Evolutionary conservation across 805 yeast species (phyloP).

Genomic region (Saccharomycopsis microspora): DNA sequence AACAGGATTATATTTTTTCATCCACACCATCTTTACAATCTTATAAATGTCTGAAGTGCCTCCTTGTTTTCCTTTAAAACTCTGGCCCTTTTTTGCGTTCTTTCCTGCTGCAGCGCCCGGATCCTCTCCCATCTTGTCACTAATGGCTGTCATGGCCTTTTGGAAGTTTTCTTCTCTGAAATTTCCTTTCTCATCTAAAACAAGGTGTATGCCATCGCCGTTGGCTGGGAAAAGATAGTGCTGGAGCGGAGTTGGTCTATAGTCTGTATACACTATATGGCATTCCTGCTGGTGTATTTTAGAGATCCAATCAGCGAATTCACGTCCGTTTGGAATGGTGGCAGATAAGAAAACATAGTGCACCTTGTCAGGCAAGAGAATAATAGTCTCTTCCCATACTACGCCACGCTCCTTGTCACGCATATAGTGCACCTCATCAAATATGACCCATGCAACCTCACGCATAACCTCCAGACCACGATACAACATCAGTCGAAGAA

Average conservation of each 20-base stretch:
- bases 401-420: constrained; percentile 97
- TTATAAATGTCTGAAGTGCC: constrained; percentile 81
- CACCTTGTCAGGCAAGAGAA: constrained; percentile 89
- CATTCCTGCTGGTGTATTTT: constrained; percentile 93
- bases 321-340: constrained; percentile 96
- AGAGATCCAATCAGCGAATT: constrained; percentile 98
- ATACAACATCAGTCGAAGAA: constrained; percentile 90
- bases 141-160: constrained; percentile 92
- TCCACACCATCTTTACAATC: constrained; percentile 96
- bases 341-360: constrained; percentile 91
- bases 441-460: constrained; percentile 97
- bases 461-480: constrained; percentile 97
- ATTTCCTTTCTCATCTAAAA: constrained; percentile 92
- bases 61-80: constrained; percentile 72
- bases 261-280: constrained; percentile 96
- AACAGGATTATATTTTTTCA: constrained; percentile 92
- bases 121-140: constrained; percentile 76
- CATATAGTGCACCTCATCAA: constrained; percentile 98
- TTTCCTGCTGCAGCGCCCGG: constrained; percentile 51
- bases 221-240: constrained; percentile 98
- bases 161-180: constrained; percentile 97
- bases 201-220: constrained; percentile 95
- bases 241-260: constrained; percentile 97
- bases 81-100: constrained; percentile 60
- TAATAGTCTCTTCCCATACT: constrained; percentile 98